A percentile compares a stretch with the other conserved stretches of the same genome.
phyloP scores from a whole-genome alignment of 192 early-diverging fungal species.

The Pilobolus umbonatus region DNA sequence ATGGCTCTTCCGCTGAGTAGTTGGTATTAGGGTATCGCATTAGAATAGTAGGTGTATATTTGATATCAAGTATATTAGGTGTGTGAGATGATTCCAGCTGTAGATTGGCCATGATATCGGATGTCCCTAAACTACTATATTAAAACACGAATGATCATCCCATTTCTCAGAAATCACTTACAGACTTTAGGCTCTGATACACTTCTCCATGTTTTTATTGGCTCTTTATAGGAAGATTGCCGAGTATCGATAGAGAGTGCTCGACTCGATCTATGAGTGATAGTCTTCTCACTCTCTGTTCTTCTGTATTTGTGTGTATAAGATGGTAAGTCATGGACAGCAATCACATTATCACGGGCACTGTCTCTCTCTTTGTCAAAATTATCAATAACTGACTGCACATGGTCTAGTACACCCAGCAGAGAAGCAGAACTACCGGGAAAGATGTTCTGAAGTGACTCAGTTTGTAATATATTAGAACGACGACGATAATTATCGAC shows the following conservation, averaged over 20 bases:
- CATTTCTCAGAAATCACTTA: not conserved
- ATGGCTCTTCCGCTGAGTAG: constrained; percentile 18
- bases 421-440: not conserved
- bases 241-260: not conserved
- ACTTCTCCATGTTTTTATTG: constrained; percentile 3
- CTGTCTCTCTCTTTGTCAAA: constrained; percentile 35
- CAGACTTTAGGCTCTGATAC: constrained; percentile 8
- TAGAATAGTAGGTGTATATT: constrained; percentile 25
- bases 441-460: constrained; percentile 5
- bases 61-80: constrained; percentile 25
- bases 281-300: constrained; percentile 4
- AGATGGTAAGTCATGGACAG: not conserved
- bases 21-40: constrained; percentile 20
- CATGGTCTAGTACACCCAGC: constrained; percentile 26
- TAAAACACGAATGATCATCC: too few relatives aligned
- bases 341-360: constrained; percentile 32
- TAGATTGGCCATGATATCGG: too few relatives aligned
- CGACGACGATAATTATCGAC: not conserved
- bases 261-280: not conserved
- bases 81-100: too few relatives aligned
- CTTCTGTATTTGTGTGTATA: constrained; percentile 5
- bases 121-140: too few relatives aligned
- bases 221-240: not conserved
- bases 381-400: constrained; percentile 27
- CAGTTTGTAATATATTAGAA: constrained; percentile 5